Percentiles rank a stretch among this genome's conserved stretches.
Conservation (phyloP, 768 basidiomycete genomes). For the Chlorophyllum brunneum region DNA sequence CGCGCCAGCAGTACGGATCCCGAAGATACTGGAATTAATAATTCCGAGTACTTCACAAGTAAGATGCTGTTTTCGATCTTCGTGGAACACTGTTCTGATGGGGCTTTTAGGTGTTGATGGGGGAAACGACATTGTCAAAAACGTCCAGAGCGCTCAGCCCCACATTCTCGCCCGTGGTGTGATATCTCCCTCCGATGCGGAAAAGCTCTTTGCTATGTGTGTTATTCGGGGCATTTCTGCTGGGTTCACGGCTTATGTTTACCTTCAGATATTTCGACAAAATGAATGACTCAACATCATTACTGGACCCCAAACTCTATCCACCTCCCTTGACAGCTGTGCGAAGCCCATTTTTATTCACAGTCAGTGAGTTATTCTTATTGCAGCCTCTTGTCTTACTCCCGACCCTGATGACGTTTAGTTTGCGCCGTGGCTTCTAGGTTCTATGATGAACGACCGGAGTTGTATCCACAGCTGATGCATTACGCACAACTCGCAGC, state of each 20-base stretch:
- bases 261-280: conserved; percentile 62
- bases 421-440: conserved; percentile 88
- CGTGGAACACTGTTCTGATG: not conserved
- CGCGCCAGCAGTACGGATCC: conserved; percentile 27
- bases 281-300: conserved; percentile 75
- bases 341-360: conserved; percentile 89
- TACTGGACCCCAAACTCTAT: conserved; percentile 81
- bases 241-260: conserved; percentile 10
- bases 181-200: conserved; percentile 62
- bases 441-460: conserved; percentile 67
- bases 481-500: conserved; percentile 74
- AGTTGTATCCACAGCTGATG: conserved; percentile 69
- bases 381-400: not conserved
- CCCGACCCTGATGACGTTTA: conserved; percentile 21
- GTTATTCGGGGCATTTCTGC: conserved; percentile 15
- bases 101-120: not conserved
- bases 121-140: conserved; percentile 25
- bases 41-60: conserved; percentile 61
- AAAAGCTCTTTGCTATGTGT: conserved; percentile 70
- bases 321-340: conserved; percentile 77
- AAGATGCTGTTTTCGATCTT: conserved; percentile 37
- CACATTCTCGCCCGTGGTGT: conserved; percentile 63
- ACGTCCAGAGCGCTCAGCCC: conserved; percentile 48
- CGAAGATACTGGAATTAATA: conserved; percentile 61
- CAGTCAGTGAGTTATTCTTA: conserved; percentile 63